Conservation (phyloP, 2,329 filamentous ascomycete species). For the Alternaria ethzedia region DNA sequence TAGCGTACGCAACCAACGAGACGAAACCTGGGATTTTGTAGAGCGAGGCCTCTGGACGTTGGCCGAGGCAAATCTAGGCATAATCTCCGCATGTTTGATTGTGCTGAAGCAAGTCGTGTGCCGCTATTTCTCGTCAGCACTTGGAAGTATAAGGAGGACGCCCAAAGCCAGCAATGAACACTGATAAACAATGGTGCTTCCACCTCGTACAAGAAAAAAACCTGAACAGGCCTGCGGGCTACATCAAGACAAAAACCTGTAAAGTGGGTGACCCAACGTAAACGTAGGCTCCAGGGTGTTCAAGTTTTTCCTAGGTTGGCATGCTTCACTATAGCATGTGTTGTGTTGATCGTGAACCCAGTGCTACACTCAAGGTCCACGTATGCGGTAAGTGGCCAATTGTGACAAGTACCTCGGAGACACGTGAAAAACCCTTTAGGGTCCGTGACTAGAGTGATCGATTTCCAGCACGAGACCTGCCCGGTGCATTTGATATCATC, state of each 20-base stretch:
- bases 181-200: background rate
- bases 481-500: background rate
- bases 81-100: conserved; percentile 12
- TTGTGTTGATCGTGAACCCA: background rate
- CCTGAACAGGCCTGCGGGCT: too few species aligned
- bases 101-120: conserved; percentile 6
- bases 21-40: conserved; percentile 13
- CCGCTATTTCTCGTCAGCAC: background rate
- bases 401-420: background rate
- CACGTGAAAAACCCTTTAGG: background rate
- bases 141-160: background rate
- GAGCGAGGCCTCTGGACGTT: conserved; percentile 9
- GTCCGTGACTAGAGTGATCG: background rate
- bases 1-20: conserved; percentile 9
- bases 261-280: too few species aligned
- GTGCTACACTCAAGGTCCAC: background rate
- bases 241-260: too few species aligned
- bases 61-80: conserved; percentile 9
- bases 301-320: too few species aligned
- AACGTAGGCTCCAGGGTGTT: too few species aligned
- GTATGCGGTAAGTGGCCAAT: background rate
- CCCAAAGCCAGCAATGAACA: background rate
- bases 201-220: too few species aligned
- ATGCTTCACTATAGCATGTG: background rate
- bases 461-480: background rate